phyloP scores from a whole-genome alignment of 768 basidiomycete species.

The Tulasnella sp. region DNA sequence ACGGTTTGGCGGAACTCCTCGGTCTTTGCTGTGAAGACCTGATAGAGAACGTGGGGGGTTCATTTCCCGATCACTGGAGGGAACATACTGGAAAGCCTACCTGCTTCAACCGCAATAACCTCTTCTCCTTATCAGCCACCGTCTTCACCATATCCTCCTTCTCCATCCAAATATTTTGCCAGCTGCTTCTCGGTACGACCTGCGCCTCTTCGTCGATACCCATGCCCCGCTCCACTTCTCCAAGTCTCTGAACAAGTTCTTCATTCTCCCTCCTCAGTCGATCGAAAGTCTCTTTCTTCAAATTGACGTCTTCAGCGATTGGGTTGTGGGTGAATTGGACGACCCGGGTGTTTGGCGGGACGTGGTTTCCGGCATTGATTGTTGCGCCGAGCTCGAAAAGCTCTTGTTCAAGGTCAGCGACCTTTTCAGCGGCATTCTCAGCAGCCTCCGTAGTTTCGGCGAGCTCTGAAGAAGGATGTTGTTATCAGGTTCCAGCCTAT shows the following conservation, averaged over 20 bases:
- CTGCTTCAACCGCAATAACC: slow-evolving; percentile 74
- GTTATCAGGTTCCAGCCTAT: not conserved
- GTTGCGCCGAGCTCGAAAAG: slow-evolving; percentile 73
- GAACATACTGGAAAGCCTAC: slow-evolving; percentile 40
- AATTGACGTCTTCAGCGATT: slow-evolving; percentile 73
- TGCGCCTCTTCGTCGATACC: slow-evolving; percentile 36
- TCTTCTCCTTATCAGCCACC: slow-evolving; percentile 75
- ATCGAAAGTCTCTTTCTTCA: slow-evolving; percentile 71
- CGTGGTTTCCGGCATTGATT: slow-evolving; percentile 69
- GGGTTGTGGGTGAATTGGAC: slow-evolving; percentile 75
- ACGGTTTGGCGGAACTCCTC: slow-evolving; percentile 91
- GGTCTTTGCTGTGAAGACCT: slow-evolving; percentile 82
- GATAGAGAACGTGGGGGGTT: not conserved
- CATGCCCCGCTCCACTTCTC: slow-evolving; percentile 51
- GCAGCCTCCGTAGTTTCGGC: slow-evolving; percentile 38
- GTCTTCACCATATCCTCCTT: slow-evolving; percentile 62
- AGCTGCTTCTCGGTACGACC: slow-evolving; percentile 75
- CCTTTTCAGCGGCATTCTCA: slow-evolving; percentile 47
- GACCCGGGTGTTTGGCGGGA: slow-evolving; percentile 61
- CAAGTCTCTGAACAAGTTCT: slow-evolving; percentile 66
- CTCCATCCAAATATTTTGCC: slow-evolving; percentile 58
- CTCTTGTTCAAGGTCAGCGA: slow-evolving; percentile 69
- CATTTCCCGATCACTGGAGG: no score
- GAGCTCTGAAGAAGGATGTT: slow-evolving; percentile 35
- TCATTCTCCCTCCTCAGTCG: slow-evolving; percentile 77